These are phyloP conservation scores for Paraphaeosphaeria sporulosa DNA, from an alignment of 2,329 filamentous ascomycete species.

Conservation along the genomic window DNA sequence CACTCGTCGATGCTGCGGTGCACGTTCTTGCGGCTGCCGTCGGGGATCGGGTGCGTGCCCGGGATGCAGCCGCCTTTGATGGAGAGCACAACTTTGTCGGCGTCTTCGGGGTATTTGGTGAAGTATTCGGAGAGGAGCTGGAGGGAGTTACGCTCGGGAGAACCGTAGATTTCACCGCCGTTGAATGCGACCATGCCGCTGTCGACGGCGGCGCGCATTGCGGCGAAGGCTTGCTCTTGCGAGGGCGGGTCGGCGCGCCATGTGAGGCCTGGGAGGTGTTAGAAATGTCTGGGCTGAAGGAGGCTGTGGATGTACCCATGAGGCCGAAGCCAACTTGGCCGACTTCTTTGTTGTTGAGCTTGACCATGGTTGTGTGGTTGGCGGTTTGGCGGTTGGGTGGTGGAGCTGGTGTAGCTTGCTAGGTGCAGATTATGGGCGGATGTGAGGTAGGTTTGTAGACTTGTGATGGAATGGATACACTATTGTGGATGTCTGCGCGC, in stretches of 20 bases:
- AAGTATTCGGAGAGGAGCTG: constrained; percentile 61
- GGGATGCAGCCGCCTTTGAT: constrained; percentile 57
- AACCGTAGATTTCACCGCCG: constrained; percentile 59
- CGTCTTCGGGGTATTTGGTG: constrained; percentile 59
- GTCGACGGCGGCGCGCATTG: constrained; percentile 54
- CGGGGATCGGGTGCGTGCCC: constrained; percentile 41
- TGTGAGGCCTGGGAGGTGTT: constrained; percentile 50
- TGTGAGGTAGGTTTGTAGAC: not conserved
- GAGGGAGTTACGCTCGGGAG: constrained; percentile 55
- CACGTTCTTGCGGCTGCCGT: constrained; percentile 53
- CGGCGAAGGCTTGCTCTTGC: constrained; percentile 50
- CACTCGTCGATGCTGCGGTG: constrained; percentile 56
- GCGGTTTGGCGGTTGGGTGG: constrained; percentile 1
- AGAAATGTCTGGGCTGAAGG: constrained; percentile 11
- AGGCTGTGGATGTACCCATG: constrained; percentile 48
- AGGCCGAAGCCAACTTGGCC: constrained; percentile 56
- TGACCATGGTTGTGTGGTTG: constrained; percentile 34
- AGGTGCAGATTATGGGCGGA: not conserved
- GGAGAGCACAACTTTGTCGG: constrained; percentile 58
- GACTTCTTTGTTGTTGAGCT: constrained; percentile 48
- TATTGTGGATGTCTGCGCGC: not conserved
- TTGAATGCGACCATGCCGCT: constrained; percentile 59
- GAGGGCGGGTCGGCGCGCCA: constrained; percentile 52
- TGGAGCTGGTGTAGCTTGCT: not conserved
- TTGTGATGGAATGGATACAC: not conserved